Evolutionary conservation across 2,329 filamentous ascomycete species (phyloP).

Genomic region (Annulohypoxylon truncatum): DNA sequence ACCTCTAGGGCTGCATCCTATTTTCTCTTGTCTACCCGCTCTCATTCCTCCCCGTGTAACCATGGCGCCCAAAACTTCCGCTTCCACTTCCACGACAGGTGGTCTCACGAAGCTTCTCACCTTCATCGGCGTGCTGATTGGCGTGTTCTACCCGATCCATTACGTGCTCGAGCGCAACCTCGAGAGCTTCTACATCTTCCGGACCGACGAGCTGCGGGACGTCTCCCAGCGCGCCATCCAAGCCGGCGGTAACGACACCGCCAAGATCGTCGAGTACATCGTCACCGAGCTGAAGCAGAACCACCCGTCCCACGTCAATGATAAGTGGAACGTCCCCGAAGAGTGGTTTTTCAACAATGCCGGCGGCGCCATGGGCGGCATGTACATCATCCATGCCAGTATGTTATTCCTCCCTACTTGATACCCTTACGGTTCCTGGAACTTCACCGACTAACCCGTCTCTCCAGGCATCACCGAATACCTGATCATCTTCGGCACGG

Average conservation of each 20-base stretch:
- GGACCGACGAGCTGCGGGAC: conserved; percentile 73
- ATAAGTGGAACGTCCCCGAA: conserved; percentile 61
- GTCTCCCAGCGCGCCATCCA: conserved; percentile 74
- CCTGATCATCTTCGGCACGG: conserved; percentile 87
- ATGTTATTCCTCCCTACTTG: conserved; percentile 51
- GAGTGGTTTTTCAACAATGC: conserved; percentile 95
- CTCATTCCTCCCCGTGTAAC: conserved; percentile 1
- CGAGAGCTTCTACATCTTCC: conserved; percentile 80
- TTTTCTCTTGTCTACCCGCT: background rate
- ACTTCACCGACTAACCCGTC: conserved; percentile 1
- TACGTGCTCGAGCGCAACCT: conserved; percentile 69
- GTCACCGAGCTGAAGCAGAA: conserved; percentile 72
- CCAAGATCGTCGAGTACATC: conserved; percentile 75
- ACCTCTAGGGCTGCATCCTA: background rate
- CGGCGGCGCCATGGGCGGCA: conserved; percentile 89
- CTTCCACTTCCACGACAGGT: conserved; percentile 27
- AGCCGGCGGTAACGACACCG: conserved; percentile 80
- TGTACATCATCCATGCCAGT: conserved; percentile 92
- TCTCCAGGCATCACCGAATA: conserved; percentile 80
- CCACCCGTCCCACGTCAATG: conserved; percentile 68
- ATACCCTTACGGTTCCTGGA: too few species aligned
- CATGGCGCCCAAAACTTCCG: conserved; percentile 36
- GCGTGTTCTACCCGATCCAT: conserved; percentile 64
- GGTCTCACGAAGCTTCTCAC: conserved; percentile 56
- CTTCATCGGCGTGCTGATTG: conserved; percentile 65